phyloP scores from a whole-genome alignment of 139 green algal species.

The Ettlia oleoabundans region DNA sequence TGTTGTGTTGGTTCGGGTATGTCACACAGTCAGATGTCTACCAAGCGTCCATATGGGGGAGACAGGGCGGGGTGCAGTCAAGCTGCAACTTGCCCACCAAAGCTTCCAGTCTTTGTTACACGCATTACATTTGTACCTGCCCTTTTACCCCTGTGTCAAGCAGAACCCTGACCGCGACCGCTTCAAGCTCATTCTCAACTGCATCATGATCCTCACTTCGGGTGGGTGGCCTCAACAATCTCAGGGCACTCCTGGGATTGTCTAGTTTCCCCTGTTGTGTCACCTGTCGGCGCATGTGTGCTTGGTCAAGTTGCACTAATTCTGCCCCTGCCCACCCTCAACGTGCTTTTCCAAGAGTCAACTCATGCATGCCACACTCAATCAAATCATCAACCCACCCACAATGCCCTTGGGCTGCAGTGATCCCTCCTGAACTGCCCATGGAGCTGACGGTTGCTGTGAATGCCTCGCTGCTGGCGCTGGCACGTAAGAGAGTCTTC shows the following conservation, averaged over 20 bases:
- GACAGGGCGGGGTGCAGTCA: neutral
- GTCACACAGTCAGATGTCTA: too few relatives aligned
- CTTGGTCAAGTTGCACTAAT: too few relatives aligned
- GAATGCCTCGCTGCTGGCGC: conserved; percentile 72
- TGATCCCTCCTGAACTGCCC: conserved; percentile 97
- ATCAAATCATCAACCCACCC: too few relatives aligned
- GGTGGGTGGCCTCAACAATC: neutral
- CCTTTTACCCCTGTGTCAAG: conserved; percentile 9
- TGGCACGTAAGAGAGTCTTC: conserved; percentile 79
- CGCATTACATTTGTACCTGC: too few relatives aligned
- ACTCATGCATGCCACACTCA: too few relatives aligned
- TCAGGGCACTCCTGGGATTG: neutral
- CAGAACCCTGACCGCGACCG: conserved; percentile 86
- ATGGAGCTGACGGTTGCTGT: conserved; percentile 98
- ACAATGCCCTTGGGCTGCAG: too few relatives aligned
- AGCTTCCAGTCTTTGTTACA: too few relatives aligned
- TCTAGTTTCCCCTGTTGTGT: neutral
- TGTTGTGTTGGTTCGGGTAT: too few relatives aligned
- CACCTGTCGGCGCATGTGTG: too few relatives aligned
- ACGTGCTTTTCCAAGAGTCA: too few relatives aligned
- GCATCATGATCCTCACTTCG: conserved; percentile 97
- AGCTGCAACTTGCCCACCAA: too few relatives aligned
- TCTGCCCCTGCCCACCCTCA: too few relatives aligned
- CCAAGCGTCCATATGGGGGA: neutral
- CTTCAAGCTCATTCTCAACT: conserved; percentile 99